Evolutionary conservation across 257 asterid species (phyloP), one percentile per base, ranked within the genome.

Genomic region (Penstemon newberryi): DNA sequence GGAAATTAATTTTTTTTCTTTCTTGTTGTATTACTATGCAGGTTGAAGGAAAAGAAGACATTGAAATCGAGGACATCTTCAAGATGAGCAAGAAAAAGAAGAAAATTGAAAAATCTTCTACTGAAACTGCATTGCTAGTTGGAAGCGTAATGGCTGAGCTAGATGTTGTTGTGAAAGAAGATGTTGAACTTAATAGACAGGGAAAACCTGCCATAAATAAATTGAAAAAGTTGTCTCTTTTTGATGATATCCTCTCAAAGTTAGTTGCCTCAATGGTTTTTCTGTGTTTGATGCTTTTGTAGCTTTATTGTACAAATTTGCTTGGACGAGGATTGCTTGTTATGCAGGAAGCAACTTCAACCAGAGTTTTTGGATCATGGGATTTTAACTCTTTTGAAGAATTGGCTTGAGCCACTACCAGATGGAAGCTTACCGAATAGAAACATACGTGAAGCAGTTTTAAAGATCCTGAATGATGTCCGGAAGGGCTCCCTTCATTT

Each of bases 111-210:
- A 94, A 91, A 72, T 88, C 92, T 80, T 90, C 97, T 62, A 89
- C 92, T 13, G 99, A 94, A 82, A 89, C 89, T 75, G 90, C 96
- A 12, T 47, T 88, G 64, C 81, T 90, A 9, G 99, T 94, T 18
- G 96, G 88, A 74, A 86, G 78, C 49, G 96, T 90, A 58, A 90
- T 94, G 96, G 99, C 96, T 49, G 97, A 94, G 79, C 92, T 94
- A 47, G 97, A 91, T 76, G 84, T 91, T 39, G 97, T 85, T 47
- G 99, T 96, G 4, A 96, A 94, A 80, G 96, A 84, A 70, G 99
- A 94, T 67, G 97, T 92, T 0, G 97, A 89, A 36, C 81, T 92
- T 64, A 92, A 90, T 75, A 77, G 91, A 51, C 91, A 82, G 76
- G 84, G 81, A 60, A 88, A 88, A 77, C 97, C 97, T 63, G 99